Base-by-base conservation (phyloP, 2,329 filamentous ascomycete genomes). In the Diplodia seriata region DNA sequence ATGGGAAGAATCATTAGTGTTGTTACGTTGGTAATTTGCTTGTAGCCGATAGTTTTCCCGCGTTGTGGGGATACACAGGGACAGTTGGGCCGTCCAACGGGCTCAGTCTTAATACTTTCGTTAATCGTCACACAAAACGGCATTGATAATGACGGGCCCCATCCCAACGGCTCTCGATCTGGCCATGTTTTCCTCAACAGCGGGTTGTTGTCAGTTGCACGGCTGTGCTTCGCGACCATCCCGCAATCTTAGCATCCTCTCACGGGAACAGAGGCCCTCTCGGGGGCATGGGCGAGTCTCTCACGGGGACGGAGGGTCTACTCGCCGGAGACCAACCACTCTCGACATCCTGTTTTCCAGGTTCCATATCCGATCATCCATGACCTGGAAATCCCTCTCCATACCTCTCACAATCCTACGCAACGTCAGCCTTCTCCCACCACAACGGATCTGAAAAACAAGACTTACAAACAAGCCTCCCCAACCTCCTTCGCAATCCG, bases 401-500 rank as follows among this genome's bases (percentile, higher is more conserved):
- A 69, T 47, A 15, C 59, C 57, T 62, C 47, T 65, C 5, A 66
- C 66, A 51, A 68, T 61, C 31, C 66, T 69, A 23, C n/a, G 12
- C 2, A 36, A 36, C 11, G 54, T 56, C 18, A 54, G 62, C 63
- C n/a, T 7, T n/a, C 14, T 29, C 23, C 31, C 5, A 18, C 8
- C 29, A 26, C 23, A 26, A 3, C 23, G 23, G 2, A 26, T 26
- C 3, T 26, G 4, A 26, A 29, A 6, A 43, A 4, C 14, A 49
- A 7, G 15, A 68, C 66, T 31, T 50, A 70, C 66, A 68, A 40
- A 15, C 50, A 50, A 29, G 67, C 54, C 26, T 70, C 67, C 15
- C 73, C 74, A 5, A 76, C 72, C 57, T 76, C 73, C 68, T 75
- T 74, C 43, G 74, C 72, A 9, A 78, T 81, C 56, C 80, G 70